phyloP scores from a whole-genome alignment of 1,284 basidiomycete species.

The Megacollybia platyphylla region DNA sequence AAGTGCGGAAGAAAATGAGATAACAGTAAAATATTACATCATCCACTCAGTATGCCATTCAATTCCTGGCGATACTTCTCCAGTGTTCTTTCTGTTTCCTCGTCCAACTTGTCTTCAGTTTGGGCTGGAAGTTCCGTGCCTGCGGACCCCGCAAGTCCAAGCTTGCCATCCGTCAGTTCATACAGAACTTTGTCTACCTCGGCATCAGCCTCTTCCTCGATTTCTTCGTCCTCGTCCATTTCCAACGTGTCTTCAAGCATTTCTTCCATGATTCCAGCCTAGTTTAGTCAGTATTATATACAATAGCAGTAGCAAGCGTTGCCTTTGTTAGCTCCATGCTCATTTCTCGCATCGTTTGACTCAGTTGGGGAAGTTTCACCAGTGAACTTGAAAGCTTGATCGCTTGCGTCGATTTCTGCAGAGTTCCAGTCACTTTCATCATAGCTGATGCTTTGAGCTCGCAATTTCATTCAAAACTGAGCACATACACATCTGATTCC shows the following conservation, averaged over 20 bases:
- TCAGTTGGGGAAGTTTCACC: constrained; percentile 87
- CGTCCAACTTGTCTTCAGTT: constrained; percentile 52
- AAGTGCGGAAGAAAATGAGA: constrained; percentile 4
- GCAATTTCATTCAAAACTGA: background rate
- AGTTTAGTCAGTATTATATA: constrained; percentile 1
- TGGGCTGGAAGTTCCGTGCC: constrained; percentile 56
- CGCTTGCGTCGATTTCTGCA: constrained; percentile 97
- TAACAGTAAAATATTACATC: constrained; percentile 9
- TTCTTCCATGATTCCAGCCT: constrained; percentile 91
- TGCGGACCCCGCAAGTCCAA: constrained; percentile 72
- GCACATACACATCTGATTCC: constrained; percentile 61
- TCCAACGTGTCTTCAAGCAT: constrained; percentile 85
- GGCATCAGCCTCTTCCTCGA: constrained; percentile 94
- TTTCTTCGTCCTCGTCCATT: constrained; percentile 84
- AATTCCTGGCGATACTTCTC: constrained; percentile 80
- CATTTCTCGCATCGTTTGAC: constrained; percentile 92
- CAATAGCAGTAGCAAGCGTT: background rate
- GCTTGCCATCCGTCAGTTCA: constrained; percentile 92
- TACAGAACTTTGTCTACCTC: constrained; percentile 97
- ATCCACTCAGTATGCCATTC: constrained; percentile 72
- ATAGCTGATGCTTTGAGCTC: constrained; percentile 54
- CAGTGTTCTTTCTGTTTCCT: constrained; percentile 79
- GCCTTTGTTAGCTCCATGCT: constrained; percentile 99
- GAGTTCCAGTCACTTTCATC: constrained; percentile 91
- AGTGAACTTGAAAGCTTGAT: constrained; percentile 96